Evolutionary conservation across 257 asterid species (phyloP).

Genomic region (Nicotiana tomentosiformis): DNA sequence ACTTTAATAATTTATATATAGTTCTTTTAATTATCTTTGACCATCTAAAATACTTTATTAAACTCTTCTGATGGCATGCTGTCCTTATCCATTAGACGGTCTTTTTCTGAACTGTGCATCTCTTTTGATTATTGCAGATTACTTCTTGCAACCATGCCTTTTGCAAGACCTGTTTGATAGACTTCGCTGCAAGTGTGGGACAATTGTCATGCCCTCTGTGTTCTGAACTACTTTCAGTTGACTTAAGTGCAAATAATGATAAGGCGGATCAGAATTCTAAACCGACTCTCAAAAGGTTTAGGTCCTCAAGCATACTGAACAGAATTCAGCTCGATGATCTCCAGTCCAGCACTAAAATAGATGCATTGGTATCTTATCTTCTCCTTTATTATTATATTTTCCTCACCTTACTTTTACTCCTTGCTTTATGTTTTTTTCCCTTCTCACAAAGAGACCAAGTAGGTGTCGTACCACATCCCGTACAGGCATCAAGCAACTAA

Average conservation of each 20-base stretch:
- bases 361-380: slow-evolving; percentile 69
- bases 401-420: neutral
- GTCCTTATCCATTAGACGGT: neutral
- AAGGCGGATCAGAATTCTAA: slow-evolving; percentile 41
- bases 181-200: slow-evolving; percentile 55
- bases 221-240: slow-evolving; percentile 75
- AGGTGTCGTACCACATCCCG: neutral
- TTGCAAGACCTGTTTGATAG: slow-evolving; percentile 83
- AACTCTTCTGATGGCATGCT: neutral
- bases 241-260: slow-evolving; percentile 38
- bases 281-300: slow-evolving; percentile 62
- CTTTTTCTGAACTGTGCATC: neutral
- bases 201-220: slow-evolving; percentile 74
- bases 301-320: slow-evolving; percentile 72
- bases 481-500: neutral
- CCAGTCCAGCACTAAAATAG: slow-evolving; percentile 90
- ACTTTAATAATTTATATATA: neutral
- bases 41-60: neutral
- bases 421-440: neutral
- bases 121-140: slow-evolving; percentile 34
- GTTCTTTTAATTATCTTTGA: neutral
- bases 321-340: slow-evolving; percentile 62
- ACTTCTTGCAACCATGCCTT: slow-evolving; percentile 73
- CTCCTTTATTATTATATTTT: neutral
- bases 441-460: neutral